Evolutionary conservation across 441 rosid species (phyloP), one percentile per base, ranked within the genome.

Genomic region (Brassica hybrid): DNA sequence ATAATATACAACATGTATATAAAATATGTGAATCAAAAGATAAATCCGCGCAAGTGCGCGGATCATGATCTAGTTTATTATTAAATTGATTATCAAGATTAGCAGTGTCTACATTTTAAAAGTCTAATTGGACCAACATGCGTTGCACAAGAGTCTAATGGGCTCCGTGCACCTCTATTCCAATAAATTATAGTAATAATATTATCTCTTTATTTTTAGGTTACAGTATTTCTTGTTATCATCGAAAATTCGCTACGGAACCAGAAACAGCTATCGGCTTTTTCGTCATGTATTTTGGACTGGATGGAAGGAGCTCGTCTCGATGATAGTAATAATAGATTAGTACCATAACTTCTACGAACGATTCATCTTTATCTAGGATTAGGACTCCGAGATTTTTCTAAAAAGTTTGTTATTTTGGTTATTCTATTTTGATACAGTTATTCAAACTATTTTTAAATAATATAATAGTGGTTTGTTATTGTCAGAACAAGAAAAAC

Each of bases 71-170:
- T n/a, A n/a, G n/a, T n/a, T 16, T 41, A 69, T 27, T 63, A 38
- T 50, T 67, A 38, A 48, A 61, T 27, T 43, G 50, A 54, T 69
- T 56, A 62, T 63, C 67, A 62, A 79, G 65, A 73, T 78, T 79
- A 74, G 34, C 56, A 73, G 7, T 59, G 38, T 78, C 65, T 72
- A 16, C 19, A 52, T 61, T 45, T 56, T 36, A 73, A 54, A 73
- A 68, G 71, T 73, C 63, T 69, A 14, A 32, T 34, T 64, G 70
- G 82, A 79, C 82, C 72, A 74, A 79, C 82, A 74, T 79, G 79
- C 82, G 64, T 79, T 72, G 64, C 76, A 79, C 67, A 69, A 79
- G 70, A 74, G 58, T 74, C 59, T 74, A 48, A 74, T 69, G 74
- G 73, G 73, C 69, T 73, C 76, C 74, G 77, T 79, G 77, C 75